Evolutionary conservation across 1,284 basidiomycete genomes (phyloP).

Genomic region (Rhizoctonia solani): DNA sequence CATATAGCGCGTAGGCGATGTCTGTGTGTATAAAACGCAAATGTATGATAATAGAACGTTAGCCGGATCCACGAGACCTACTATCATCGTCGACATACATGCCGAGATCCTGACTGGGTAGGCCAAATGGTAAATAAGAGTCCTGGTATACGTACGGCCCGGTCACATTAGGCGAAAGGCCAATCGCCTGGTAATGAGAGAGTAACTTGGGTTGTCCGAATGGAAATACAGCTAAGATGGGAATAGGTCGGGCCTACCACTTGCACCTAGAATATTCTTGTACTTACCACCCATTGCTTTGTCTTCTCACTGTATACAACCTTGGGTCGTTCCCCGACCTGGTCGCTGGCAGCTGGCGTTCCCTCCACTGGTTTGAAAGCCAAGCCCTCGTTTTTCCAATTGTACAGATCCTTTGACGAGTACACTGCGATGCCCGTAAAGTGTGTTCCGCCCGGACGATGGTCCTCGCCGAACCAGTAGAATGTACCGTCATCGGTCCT

Average conservation of each 20-base stretch:
- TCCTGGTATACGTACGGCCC: slow-evolving; percentile 35
- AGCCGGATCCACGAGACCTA: too few relatives aligned
- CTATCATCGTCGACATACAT: slow-evolving; percentile 36
- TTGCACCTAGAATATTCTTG: neutral
- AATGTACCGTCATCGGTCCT: slow-evolving; percentile 38
- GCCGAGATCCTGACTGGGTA: slow-evolving; percentile 35
- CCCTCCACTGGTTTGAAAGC: slow-evolving; percentile 34
- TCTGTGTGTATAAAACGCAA: neutral
- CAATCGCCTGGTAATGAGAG: slow-evolving; percentile 32
- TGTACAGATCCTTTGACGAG: slow-evolving; percentile 39
- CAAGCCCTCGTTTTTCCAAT: slow-evolving; percentile 39
- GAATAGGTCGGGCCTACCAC: too few relatives aligned
- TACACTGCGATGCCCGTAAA: slow-evolving; percentile 39
- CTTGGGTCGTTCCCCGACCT: slow-evolving; percentile 32
- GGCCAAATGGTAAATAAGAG: slow-evolving; percentile 32
- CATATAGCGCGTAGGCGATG: slow-evolving; percentile 11
- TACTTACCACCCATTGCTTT: slow-evolving; percentile 31
- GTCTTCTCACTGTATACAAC: slow-evolving; percentile 30
- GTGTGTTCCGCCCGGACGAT: slow-evolving; percentile 23
- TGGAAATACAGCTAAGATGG: slow-evolving; percentile 37
- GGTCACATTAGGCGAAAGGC: slow-evolving; percentile 34
- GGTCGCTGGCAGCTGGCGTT: slow-evolving; percentile 27
- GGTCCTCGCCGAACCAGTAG: slow-evolving; percentile 40
- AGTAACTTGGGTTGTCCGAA: slow-evolving; percentile 33
- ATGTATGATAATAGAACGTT: neutral